Conservation (phyloP, 1,284 basidiomycete species). For the Inonotus obliquus region DNA sequence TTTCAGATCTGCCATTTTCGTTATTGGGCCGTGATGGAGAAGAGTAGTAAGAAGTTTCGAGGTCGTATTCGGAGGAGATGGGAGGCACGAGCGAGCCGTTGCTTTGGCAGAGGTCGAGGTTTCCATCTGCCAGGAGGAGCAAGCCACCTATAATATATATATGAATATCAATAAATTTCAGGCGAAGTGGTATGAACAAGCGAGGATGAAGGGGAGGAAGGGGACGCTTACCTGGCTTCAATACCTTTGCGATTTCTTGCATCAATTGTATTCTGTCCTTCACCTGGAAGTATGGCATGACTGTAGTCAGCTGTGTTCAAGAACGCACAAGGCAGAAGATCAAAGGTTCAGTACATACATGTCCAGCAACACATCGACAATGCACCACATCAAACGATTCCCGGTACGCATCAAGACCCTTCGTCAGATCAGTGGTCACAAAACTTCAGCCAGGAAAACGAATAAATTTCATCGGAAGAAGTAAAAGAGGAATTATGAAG, state of each 20-base stretch:
- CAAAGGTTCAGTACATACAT: slow-evolving; percentile 7
- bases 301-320: not conserved
- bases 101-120: not conserved
- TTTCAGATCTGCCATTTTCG: not conserved
- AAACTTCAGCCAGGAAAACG: slow-evolving; percentile 2
- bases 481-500: not conserved
- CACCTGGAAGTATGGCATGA: not conserved
- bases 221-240: slow-evolving; percentile 13
- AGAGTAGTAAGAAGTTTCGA: not conserved
- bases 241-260: slow-evolving; percentile 7
- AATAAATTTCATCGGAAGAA: not conserved
- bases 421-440: slow-evolving; percentile 11
- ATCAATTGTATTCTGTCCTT: slow-evolving; percentile 6
- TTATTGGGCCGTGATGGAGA: not conserved
- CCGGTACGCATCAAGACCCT: slow-evolving; percentile 11
- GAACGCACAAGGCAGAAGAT: not conserved
- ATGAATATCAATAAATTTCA: not conserved
- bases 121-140: slow-evolving; percentile 13
- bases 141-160: slow-evolving; percentile 8
- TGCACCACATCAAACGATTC: slow-evolving; percentile 16
- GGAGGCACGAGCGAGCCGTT: slow-evolving; percentile 1
- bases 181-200: not conserved
- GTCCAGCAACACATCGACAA: slow-evolving; percentile 17
- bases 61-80: not conserved
- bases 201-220: not conserved